Evolutionary conservation across 495 filamentous ascomycete species (phyloP), one percentile per base, ranked within the genome.

Genomic region (Tuber magnatum): DNA sequence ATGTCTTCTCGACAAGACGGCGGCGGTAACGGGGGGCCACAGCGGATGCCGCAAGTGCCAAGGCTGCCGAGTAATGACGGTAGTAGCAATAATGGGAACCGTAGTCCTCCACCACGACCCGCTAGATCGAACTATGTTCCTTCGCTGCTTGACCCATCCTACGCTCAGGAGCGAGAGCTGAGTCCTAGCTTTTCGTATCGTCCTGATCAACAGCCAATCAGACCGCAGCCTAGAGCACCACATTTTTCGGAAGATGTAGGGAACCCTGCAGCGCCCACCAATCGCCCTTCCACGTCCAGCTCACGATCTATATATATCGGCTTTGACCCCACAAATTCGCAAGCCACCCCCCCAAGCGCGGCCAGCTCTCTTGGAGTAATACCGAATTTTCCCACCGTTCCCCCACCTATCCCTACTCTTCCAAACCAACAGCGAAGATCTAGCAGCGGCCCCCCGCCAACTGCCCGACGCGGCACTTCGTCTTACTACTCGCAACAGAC

Each of bases 401-500:
- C n/a, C 77, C 85, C 69, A 71, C 84, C 3, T 74, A 84, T 61
- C 75, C 81, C 72, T 82, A 44, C 79, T 82, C 48, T 81, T 83
- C 43, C 84, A 86, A 35, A 85, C 87, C 76, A 86, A 88, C 71
- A 89, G 86, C 76, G 87, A 87, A 48, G 88, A 85, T 76, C 85
- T 90, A 48, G 89, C 88, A 73, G 72, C 22, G 71, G 73, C 73
- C 76, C 74, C 51, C 78, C 78, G 39, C 90, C 90, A 46, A 90
- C 89, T 56, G 86, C 91, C 22, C 86, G 92, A 78, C 86, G 91
- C 77, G 92, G 91, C 0, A 89, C 86, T 41, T 89, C 90, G 3
- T 89, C 91, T n/a, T 93, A 92, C 77, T 93, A 88, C 72, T 84
- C 86, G 16, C 88, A 92, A 38, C 87, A 87, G 73, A 80, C 84